These are phyloP conservation scores for Pugionium dolabratum DNA, from an alignment of 345 rosid genomes.

Conservation along the genomic window DNA sequence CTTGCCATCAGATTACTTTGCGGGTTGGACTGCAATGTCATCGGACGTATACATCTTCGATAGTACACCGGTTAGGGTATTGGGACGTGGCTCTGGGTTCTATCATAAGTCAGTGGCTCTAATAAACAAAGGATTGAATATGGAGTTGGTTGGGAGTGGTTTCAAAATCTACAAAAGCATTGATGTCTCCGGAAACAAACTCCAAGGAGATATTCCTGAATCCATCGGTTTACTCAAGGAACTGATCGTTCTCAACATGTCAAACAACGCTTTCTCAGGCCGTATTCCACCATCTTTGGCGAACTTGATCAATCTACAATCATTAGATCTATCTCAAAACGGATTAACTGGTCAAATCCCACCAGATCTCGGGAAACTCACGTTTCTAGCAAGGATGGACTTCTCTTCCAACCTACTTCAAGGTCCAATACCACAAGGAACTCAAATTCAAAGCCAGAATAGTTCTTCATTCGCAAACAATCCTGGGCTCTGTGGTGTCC, in stretches of 20 bases:
- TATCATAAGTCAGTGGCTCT: constrained; percentile 8
- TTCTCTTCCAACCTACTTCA: constrained; percentile 28
- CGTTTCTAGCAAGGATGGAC: constrained; percentile 22
- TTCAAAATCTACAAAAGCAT: constrained; percentile 20
- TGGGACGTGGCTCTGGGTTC: constrained; percentile 2
- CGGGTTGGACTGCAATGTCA: constrained; percentile 24
- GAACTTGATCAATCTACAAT: constrained; percentile 32
- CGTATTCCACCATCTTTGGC: constrained; percentile 12
- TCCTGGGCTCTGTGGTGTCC: constrained; percentile 1
- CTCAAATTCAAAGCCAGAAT: constrained; percentile 29
- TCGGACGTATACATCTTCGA: not conserved
- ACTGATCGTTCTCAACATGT: constrained; percentile 27
- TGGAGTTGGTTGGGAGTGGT: constrained; percentile 19
- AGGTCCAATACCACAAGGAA: constrained; percentile 33
- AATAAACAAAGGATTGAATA: not conserved
- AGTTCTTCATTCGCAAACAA: constrained; percentile 21
- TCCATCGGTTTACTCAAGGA: constrained; percentile 21
- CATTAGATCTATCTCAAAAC: constrained; percentile 31
- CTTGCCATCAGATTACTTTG: constrained; percentile 27
- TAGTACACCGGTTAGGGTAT: not conserved
- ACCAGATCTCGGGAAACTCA: constrained; percentile 25
- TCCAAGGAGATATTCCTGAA: constrained; percentile 19
- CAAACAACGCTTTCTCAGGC: constrained; percentile 30
- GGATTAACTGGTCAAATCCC: constrained; percentile 18
- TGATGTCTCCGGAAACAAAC: constrained; percentile 25